Evolutionary conservation across 1,139 yeast species (phyloP), one percentile per base, ranked within the genome.

Genomic region (Meyerozyma guilliermondii): DNA sequence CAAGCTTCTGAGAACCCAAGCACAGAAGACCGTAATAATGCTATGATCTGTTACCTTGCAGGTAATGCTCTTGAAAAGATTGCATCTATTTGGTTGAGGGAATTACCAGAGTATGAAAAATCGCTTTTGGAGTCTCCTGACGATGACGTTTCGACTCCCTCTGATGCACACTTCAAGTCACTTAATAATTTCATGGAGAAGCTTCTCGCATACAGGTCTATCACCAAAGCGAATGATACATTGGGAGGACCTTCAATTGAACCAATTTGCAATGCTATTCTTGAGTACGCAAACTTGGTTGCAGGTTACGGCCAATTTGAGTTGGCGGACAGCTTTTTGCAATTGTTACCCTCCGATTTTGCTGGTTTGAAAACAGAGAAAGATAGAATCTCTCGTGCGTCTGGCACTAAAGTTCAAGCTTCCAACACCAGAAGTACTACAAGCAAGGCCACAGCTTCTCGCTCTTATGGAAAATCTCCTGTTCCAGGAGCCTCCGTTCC

Each of bases 301-400:
- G 85, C 96, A 4, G 81, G 91, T 33, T 81, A 77, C 56, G 98
- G 98, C 22, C 83, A 87, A 49, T 82, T 87, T 54, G 95, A 83
- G 14, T 68, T 92, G 51, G 98, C 98, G 3, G 77, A 74, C 49
- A 77, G 75, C 50, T 80, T 87, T 53, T 74, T 91, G 54, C 72
- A 74, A 42, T 71, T 84, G 47, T 71, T 91, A 50, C 96, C 98
- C 7, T 59, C 59, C 24, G 83, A 80, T 42, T 61, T 68, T 43
- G 74, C 67, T 17, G 75, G 71, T 5, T 55, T 60, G 45, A 60
- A 58, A 37, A 50, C 60, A 38, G 96, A 87, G 55, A 85, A 82
- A 62, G 94, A 87, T 50, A 81, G 98, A 55, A 83, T 91, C 35
- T 54, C 72, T 36, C 81, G 79, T 53, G 95, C 95, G 7, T 50